Evolutionary conservation across 164 flowering plant genomes (phyloP).

Genomic region (Houttuynia cordata): DNA sequence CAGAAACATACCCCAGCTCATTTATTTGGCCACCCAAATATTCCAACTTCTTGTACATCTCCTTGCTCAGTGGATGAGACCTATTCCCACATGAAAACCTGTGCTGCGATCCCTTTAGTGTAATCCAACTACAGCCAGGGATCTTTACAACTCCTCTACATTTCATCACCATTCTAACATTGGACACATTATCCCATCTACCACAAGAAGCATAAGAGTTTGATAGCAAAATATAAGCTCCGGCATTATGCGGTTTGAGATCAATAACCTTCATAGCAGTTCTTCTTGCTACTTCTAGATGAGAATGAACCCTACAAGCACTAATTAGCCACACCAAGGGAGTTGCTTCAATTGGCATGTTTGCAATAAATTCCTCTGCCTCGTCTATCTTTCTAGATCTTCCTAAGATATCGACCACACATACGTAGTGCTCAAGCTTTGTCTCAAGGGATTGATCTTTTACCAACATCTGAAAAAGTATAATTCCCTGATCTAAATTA

Average conservation of each 20-base stretch:
- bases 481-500: constrained; percentile 3
- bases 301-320: constrained; percentile 14
- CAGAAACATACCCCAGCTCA: constrained; percentile 10
- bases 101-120: constrained; percentile 5
- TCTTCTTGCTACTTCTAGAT: constrained; percentile 9
- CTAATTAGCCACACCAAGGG: constrained; percentile 7
- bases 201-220: constrained; percentile 12
- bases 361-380: constrained; percentile 11
- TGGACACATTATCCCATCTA: constrained; percentile 11
- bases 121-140: constrained; percentile 13
- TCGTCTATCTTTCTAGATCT: constrained; percentile 11
- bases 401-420: constrained; percentile 15
- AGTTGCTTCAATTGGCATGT: constrained; percentile 7
- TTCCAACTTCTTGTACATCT: constrained; percentile 11
- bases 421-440: constrained; percentile 11
- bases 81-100: constrained; percentile 7
- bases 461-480: constrained; percentile 4
- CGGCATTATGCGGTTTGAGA: constrained; percentile 7
- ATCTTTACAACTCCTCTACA: constrained; percentile 8
- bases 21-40: constrained; percentile 4
- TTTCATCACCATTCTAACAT: constrained; percentile 11
- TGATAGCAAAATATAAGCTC: constrained; percentile 11
- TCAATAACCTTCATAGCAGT: constrained; percentile 5
- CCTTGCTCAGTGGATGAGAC: constrained; percentile 11
- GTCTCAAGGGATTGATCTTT: constrained; percentile 3